Conservation (phyloP, 2,329 filamentous ascomycete species). For the Bipolaris sorokiniana region DNA sequence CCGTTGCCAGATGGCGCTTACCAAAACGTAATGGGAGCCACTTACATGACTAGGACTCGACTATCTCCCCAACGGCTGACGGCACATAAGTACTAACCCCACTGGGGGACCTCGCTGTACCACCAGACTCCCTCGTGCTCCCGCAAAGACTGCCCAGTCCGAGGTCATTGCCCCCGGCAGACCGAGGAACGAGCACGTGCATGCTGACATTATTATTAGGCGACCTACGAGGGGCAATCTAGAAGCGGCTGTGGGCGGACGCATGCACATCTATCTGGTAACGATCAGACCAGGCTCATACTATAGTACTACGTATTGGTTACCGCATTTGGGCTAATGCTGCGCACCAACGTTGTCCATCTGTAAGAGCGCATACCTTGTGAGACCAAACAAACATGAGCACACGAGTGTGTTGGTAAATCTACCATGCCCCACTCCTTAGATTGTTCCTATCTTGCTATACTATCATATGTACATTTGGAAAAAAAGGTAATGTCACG, state of each 20-base stretch:
- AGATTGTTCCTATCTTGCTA: not conserved
- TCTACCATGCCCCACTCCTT: not conserved
- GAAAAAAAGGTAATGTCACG: conserved; percentile 25
- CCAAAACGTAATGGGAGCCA: not conserved
- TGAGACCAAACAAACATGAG: not conserved
- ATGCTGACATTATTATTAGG: not conserved
- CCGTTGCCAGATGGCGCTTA: not conserved
- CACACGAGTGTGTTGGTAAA: not conserved
- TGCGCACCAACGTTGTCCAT: conserved; percentile 9
- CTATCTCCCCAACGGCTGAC: conserved; percentile 14
- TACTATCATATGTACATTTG: conserved; percentile 16
- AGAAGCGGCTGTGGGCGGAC: conserved; percentile 15
- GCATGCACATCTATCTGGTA: not conserved
- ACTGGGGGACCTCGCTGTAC: conserved; percentile 24
- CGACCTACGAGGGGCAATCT: conserved; percentile 7
- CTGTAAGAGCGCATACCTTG: not conserved
- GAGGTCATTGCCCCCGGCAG: conserved; percentile 4
- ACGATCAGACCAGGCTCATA: not conserved
- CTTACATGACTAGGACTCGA: conserved; percentile 7
- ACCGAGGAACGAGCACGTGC: conserved; percentile 17
- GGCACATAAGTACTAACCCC: conserved; percentile 20
- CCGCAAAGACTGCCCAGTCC: conserved; percentile 19
- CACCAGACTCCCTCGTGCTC: conserved; percentile 22
- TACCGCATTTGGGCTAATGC: not conserved
- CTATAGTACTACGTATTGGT: not conserved